phyloP scores from a whole-genome alignment of 805 yeast species.

The Teunomyces aglyptinius region DNA sequence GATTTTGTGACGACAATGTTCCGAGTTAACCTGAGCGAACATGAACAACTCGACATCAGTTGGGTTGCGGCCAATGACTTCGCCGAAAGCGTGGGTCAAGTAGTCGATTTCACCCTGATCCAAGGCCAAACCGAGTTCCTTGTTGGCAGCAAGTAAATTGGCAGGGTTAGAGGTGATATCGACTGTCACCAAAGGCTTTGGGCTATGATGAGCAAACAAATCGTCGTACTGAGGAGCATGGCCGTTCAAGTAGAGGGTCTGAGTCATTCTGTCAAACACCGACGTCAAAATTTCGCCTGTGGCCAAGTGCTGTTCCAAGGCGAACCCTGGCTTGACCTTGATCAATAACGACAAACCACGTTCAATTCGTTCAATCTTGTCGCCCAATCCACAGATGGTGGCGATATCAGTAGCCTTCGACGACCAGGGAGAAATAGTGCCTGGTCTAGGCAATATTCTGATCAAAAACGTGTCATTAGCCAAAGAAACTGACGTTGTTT shows the following conservation, averaged over 20 bases:
- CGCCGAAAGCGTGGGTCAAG: slow-evolving; percentile 76
- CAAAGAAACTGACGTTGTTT: slow-evolving; percentile 25
- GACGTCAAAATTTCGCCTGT: slow-evolving; percentile 57
- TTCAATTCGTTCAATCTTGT: slow-evolving; percentile 78
- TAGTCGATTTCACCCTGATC: slow-evolving; percentile 92
- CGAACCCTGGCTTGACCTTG: slow-evolving; percentile 68
- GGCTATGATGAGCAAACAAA: slow-evolving; percentile 72
- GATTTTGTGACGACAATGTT: slow-evolving; percentile 98
- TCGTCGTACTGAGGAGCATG: slow-evolving; percentile 65
- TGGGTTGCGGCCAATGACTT: slow-evolving; percentile 79
- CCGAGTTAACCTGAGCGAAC: slow-evolving; percentile 99
- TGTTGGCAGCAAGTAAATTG: slow-evolving; percentile 73
- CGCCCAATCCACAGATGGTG: slow-evolving; percentile 78
- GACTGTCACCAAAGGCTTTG: slow-evolving; percentile 79
- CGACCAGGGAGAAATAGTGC: slow-evolving; percentile 99
- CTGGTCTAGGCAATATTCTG: slow-evolving; percentile 85
- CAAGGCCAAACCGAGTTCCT: slow-evolving; percentile 85
- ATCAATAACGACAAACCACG: slow-evolving; percentile 81
- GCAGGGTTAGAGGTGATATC: slow-evolving; percentile 58
- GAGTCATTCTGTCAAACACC: slow-evolving; percentile 94
- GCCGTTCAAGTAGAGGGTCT: slow-evolving; percentile 54
- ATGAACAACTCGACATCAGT: slow-evolving; percentile 97
- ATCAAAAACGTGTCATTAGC: slow-evolving; percentile 51
- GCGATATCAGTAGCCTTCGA: slow-evolving; percentile 97
- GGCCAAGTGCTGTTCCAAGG: slow-evolving; percentile 54